A percentile compares a stretch with the other conserved stretches of the same genome.
Evolutionary conservation across 306 rosid species (phyloP).

Genomic region (Elaeagnus macrophylla): DNA sequence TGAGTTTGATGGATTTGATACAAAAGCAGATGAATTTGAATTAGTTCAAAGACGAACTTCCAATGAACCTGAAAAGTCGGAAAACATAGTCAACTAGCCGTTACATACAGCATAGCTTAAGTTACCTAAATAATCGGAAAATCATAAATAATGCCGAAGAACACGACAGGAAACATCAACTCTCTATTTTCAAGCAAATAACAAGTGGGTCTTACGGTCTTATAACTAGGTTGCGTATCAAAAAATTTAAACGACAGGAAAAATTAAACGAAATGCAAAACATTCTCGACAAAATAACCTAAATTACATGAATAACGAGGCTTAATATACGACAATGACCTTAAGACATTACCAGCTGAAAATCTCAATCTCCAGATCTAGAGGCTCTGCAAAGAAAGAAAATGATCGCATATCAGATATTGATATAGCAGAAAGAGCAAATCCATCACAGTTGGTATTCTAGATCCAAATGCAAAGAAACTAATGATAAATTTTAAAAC

Average conservation of each 20-base stretch:
- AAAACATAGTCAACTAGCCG: slow-evolving; percentile 49
- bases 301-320: slow-evolving; percentile 17
- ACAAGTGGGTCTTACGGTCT: too few relatives aligned
- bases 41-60: slow-evolving; percentile 31
- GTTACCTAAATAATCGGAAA: slow-evolving; percentile 41
- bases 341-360: slow-evolving; percentile 11
- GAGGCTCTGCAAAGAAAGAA: slow-evolving; percentile 20
- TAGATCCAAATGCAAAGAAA: slow-evolving; percentile 13
- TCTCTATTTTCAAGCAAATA: too few relatives aligned
- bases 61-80: slow-evolving; percentile 45
- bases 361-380: slow-evolving; percentile 53
- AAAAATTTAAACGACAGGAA: background rate
- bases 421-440: slow-evolving; percentile 7
- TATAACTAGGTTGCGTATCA: background rate
- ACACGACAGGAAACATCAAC: slow-evolving; percentile 2
- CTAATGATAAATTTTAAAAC: slow-evolving; percentile 4
- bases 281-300: slow-evolving; percentile 25
- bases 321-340: slow-evolving; percentile 14
- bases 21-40: slow-evolving; percentile 17
- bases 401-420: slow-evolving; percentile 8
- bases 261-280: slow-evolving; percentile 16
- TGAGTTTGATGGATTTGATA: slow-evolving; percentile 11
- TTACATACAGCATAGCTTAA: slow-evolving; percentile 22
- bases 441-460: slow-evolving; percentile 7
- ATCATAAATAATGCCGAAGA: slow-evolving; percentile 13